Conservation (phyloP, 2,329 filamentous ascomycete species). For the Myriosclerotinia scirpicola region DNA sequence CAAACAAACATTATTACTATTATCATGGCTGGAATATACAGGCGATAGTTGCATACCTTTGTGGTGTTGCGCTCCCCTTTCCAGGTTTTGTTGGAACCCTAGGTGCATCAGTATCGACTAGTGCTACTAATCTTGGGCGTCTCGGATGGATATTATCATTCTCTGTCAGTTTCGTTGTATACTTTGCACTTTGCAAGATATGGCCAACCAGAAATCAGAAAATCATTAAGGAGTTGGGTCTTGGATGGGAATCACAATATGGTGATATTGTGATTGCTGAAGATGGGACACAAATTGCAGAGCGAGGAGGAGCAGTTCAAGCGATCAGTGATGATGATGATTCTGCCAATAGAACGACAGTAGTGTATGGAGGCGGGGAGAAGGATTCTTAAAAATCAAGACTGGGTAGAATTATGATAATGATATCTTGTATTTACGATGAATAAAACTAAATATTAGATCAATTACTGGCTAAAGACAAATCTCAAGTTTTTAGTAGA, state of each 20-base stretch:
- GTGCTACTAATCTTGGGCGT: constrained; percentile 40
- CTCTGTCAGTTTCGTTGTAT: constrained; percentile 39
- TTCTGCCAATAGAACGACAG: constrained; percentile 10
- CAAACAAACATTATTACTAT: constrained; percentile 42
- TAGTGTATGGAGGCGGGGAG: constrained; percentile 9
- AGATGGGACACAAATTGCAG: constrained; percentile 35
- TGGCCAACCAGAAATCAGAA: constrained; percentile 44
- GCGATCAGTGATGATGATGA: constrained; percentile 23
- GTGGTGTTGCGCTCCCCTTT: constrained; percentile 41
- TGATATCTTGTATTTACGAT: background rate
- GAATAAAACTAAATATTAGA: background rate
- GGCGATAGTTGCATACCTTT: constrained; percentile 41
- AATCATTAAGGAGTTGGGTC: constrained; percentile 40
- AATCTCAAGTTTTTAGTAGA: background rate
- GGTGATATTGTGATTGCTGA: constrained; percentile 32
- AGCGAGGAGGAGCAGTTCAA: constrained; percentile 25
- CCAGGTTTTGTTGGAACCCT: constrained; percentile 42
- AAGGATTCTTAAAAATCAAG: background rate
- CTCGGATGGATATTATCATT: constrained; percentile 44
- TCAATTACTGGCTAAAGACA: background rate
- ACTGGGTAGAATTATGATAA: background rate
- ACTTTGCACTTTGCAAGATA: constrained; percentile 42
- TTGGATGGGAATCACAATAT: constrained; percentile 37
- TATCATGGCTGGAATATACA: constrained; percentile 42
- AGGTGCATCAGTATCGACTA: constrained; percentile 38